Evolutionary conservation across 2,329 filamentous ascomycete genomes (phyloP).

Genomic region (Exophiala bonariae): DNA sequence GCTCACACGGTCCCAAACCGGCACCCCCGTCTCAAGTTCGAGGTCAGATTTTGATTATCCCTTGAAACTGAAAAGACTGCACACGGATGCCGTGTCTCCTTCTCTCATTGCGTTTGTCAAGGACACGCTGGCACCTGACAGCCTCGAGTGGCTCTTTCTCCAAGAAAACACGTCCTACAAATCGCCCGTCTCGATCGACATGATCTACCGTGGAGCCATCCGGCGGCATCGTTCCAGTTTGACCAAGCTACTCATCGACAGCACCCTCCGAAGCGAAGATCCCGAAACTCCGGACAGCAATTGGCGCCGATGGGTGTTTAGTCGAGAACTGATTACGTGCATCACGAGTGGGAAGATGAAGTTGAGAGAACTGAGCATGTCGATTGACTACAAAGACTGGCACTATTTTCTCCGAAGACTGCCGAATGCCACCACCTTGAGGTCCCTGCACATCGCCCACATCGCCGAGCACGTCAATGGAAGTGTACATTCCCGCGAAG

Average conservation of each 20-base stretch:
- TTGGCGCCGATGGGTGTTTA: constrained; percentile 72
- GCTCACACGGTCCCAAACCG: constrained; percentile 50
- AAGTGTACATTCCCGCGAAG: constrained; percentile 63
- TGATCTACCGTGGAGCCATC: constrained; percentile 70
- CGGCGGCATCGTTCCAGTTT: constrained; percentile 70
- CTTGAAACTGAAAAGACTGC: constrained; percentile 70
- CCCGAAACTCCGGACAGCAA: constrained; percentile 32
- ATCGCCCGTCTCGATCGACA: constrained; percentile 65
- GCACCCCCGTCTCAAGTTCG: constrained; percentile 25
- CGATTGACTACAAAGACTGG: constrained; percentile 76
- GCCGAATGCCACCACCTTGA: constrained; percentile 68
- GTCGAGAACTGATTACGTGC: constrained; percentile 67
- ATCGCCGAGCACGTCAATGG: constrained; percentile 63
- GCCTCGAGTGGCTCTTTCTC: constrained; percentile 74
- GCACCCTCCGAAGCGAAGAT: constrained; percentile 50
- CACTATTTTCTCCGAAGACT: constrained; percentile 77
- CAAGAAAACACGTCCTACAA: constrained; percentile 62
- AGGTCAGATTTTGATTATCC: constrained; percentile 51
- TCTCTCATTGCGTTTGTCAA: constrained; percentile 73
- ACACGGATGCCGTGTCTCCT: constrained; percentile 71
- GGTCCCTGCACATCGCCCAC: constrained; percentile 69
- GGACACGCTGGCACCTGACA: constrained; percentile 75
- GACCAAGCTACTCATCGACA: constrained; percentile 73
- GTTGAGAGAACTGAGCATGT: constrained; percentile 69
- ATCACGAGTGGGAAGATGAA: constrained; percentile 76